Evolutionary conservation across 768 basidiomycete genomes (phyloP), one percentile per base, ranked within the genome.

Genomic region (Boletellus ananas): DNA sequence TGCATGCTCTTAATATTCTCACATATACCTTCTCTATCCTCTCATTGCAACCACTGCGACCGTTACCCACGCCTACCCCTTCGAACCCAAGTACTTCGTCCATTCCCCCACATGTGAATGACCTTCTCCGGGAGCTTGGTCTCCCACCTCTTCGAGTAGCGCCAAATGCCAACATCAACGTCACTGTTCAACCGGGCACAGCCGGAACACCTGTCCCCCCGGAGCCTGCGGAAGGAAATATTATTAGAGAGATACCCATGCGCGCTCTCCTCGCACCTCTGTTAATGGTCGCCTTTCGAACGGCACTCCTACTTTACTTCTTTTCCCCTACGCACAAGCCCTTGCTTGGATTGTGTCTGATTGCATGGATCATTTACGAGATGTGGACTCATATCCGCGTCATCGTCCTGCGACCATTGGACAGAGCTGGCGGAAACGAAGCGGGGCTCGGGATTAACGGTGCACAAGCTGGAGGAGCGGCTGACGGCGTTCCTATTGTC

Each of bases 271-370:
- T 89, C 36, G 74, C 79, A n/a, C 84, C 87, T 0, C 62, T 88
- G 13, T 57, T 83, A 47, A 77, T 89, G 75, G 75, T 89, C n/a
- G 49, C 79, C 7, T 73, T 89, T 59, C 83, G 87, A 46, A 86
- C 83, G 4, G 58, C 79, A 12, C 72, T 90, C 12, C 70, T 90
- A 25, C 72, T 90, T 3, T 90, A 89, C 66, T 87, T 90, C 65
- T 83, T 90, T 59, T 83, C 84, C 4, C 87, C 87, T 0, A 77
- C 84, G 7, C 76, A 84, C 56, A 85, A 86, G 48, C 87, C 87
- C 6, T 62, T 89, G 17, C 78, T 89, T 51, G 84, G 81, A 33
- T 56, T 86, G 34, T 68, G 88, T 49, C 75, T 90, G 27, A 67
- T 83, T 20, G 78, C 74, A 2, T 89, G 85, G 85, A 79, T 87